Conservation (phyloP, 2,329 filamentous ascomycete species). For the Fusarium longipes region DNA sequence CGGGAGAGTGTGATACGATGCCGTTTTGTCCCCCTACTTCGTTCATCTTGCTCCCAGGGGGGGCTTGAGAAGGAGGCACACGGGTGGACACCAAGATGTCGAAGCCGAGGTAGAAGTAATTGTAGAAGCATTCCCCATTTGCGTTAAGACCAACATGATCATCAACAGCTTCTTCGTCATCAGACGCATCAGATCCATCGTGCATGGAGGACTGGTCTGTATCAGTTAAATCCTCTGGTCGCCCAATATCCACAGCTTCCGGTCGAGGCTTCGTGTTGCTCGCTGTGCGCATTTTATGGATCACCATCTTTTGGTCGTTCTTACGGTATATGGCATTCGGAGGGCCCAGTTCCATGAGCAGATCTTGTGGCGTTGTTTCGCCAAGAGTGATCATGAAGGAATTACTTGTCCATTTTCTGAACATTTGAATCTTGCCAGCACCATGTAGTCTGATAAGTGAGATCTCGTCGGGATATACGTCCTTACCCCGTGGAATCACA, state of each 20-base stretch:
- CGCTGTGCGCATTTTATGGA: slow-evolving; percentile 74
- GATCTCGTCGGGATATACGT: slow-evolving; percentile 88
- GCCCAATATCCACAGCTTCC: slow-evolving; percentile 56
- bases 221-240: slow-evolving; percentile 71
- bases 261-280: slow-evolving; percentile 64
- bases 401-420: slow-evolving; percentile 74
- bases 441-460: slow-evolving; percentile 83
- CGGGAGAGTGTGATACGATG: slow-evolving; percentile 59
- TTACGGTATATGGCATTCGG: slow-evolving; percentile 95
- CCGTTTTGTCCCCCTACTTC: slow-evolving; percentile 43
- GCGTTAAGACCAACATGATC: slow-evolving; percentile 65
- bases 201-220: slow-evolving; percentile 81
- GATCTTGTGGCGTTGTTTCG: slow-evolving; percentile 90
- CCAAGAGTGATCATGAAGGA: slow-evolving; percentile 80
- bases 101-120: slow-evolving; percentile 96
- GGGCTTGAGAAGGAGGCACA: slow-evolving; percentile 70
- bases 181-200: slow-evolving; percentile 75
- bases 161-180: slow-evolving; percentile 67
- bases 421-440: slow-evolving; percentile 80
- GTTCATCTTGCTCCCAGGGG: slow-evolving; percentile 54
- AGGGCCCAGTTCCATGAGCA: slow-evolving; percentile 89
- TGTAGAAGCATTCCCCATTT: slow-evolving; percentile 88
- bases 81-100: slow-evolving; percentile 91
- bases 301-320: slow-evolving; percentile 87
- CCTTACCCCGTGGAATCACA: slow-evolving; percentile 76